Evolutionary conservation across 208 protist genomes (phyloP), one percentile per base, ranked within the genome.

Genomic region (Wallacemonas collosoma): DNA sequence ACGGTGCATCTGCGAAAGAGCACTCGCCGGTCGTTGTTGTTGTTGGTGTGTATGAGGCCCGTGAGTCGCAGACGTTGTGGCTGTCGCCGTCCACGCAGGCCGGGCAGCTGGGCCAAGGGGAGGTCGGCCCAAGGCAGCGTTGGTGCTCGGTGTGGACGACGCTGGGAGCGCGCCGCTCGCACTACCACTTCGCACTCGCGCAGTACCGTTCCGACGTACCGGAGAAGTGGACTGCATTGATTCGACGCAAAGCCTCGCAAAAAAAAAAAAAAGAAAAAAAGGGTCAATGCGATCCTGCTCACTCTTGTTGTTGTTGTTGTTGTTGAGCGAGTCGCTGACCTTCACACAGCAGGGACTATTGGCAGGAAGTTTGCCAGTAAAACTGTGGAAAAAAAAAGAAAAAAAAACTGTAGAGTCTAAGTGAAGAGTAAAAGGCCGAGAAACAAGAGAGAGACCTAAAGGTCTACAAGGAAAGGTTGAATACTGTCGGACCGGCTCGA

Each of bases 271-370:
- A 12, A 12, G 45, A 12, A 11, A 50, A 11, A 50, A 50, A 12
- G 45, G 12, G 0, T 50, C 8, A 50, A 50, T 12, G 45, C 45
- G 12, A 6, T 50, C 45, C 12, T 50, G 8, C 12, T 50, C 45
- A 26, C 15, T 69, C 17, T 41, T 57, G 48, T 69, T 69, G 64
- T 69, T 68, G 64, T 68, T 48, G 64, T 68, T 69, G 64, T 69
- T 69, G 64, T 69, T 69, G 55, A 9, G 50, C 15, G 9, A 43
- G 64, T 69, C 7, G 39, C 6, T 53, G 35, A 17, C 6, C 14
- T 9, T 41, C 43, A 54, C 48, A 64, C 71, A 9, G 71, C 38
- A 71, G 50, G 15, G 76, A 57, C 26, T 26, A 26, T 26, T 26
- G 26, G 26, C 26, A 26, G 26, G 26, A 1, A 50, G 6, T 50